Evolutionary conservation across 2,329 filamentous ascomycete genomes (phyloP).

Genomic region (Sarocladium kiliense): DNA sequence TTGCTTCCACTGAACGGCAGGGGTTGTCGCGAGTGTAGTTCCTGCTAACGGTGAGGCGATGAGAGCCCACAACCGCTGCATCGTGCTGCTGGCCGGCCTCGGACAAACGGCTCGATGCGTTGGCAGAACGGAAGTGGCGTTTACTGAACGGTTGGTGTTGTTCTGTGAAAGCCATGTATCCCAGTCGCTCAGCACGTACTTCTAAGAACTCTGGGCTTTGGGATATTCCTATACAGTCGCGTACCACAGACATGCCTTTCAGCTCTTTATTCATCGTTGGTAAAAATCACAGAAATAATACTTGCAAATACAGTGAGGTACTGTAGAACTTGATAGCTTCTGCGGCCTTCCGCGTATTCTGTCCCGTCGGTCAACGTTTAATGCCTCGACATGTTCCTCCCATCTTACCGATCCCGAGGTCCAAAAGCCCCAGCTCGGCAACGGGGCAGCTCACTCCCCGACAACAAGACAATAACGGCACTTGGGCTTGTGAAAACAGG

Average conservation of each 20-base stretch:
- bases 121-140: neutral
- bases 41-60: neutral
- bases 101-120: neutral
- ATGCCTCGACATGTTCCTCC: neutral
- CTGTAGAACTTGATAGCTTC: too few species aligned
- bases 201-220: too few species aligned
- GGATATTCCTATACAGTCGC: too few species aligned
- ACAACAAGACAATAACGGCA: neutral
- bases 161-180: neutral
- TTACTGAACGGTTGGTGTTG: neutral
- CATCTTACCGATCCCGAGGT: constrained; percentile 6
- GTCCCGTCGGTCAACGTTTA: neutral
- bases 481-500: neutral
- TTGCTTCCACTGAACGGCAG: neutral
- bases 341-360: neutral
- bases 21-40: neutral
- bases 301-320: too few species aligned
- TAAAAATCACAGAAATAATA: too few species aligned
- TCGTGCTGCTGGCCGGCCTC: neutral
- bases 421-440: neutral
- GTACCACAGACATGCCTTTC: too few species aligned
- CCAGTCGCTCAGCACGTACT: neutral
- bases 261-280: too few species aligned
- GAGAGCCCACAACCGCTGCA: neutral
- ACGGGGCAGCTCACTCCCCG: neutral